Conservation (phyloP, 73 alveolate species). For the Paraurostyla sp. region DNA sequence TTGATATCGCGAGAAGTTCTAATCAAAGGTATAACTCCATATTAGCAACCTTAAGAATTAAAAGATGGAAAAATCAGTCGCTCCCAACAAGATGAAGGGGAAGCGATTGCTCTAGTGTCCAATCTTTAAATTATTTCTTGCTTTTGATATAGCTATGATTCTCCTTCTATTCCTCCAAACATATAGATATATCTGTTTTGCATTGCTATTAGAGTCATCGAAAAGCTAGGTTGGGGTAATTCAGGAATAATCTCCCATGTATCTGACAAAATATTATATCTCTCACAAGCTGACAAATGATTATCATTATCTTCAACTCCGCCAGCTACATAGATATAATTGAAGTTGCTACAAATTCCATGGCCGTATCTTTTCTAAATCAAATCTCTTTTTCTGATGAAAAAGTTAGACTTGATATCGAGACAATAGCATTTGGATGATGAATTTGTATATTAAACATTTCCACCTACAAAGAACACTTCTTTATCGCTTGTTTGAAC, state of each 20-base stretch:
- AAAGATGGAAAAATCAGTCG: not conserved
- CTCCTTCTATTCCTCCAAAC: conserved; percentile 2
- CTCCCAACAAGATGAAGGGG: not conserved
- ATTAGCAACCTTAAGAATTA: conserved; percentile 11
- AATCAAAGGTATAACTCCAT: conserved; percentile 1
- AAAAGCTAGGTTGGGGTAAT: not conserved
- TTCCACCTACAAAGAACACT: conserved; percentile 6
- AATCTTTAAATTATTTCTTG: not conserved
- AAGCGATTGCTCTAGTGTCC: not conserved
- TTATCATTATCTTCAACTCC: not conserved
- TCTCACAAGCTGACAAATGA: not conserved
- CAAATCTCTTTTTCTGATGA: not conserved
- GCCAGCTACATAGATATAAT: not conserved
- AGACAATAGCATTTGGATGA: not conserved
- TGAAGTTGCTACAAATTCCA: not conserved
- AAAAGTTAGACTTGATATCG: not conserved
- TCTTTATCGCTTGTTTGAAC: not conserved
- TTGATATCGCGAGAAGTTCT: not conserved
- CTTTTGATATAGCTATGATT: not conserved
- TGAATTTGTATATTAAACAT: not conserved
- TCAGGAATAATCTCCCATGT: conserved; percentile 9
- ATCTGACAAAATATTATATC: not conserved
- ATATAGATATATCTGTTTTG: not conserved
- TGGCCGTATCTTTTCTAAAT: conserved; percentile 8
- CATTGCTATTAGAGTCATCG: not conserved